Evolutionary conservation across 1,284 basidiomycete genomes (phyloP).

Genomic region (Cryptococcus sp.): DNA sequence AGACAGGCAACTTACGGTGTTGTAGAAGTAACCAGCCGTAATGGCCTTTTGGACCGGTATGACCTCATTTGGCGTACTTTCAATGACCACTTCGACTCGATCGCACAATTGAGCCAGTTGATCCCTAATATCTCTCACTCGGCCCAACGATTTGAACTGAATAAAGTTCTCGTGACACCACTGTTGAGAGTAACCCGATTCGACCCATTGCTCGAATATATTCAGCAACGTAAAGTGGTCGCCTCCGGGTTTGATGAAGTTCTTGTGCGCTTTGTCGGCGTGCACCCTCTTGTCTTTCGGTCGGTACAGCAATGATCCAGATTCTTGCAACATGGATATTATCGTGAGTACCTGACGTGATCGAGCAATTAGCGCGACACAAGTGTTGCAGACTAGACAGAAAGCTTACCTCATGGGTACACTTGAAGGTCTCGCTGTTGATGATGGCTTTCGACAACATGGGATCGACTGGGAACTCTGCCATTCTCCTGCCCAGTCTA

Average conservation of each 20-base stretch:
- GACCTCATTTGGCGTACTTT: slow-evolving; percentile 88
- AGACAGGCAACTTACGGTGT: slow-evolving; percentile 65
- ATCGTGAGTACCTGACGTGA: slow-evolving; percentile 78
- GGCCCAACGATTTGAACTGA: slow-evolving; percentile 91
- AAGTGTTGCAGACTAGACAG: neutral
- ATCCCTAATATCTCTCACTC: slow-evolving; percentile 92
- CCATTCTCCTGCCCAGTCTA: slow-evolving; percentile 94
- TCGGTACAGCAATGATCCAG: slow-evolving; percentile 89
- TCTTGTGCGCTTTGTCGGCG: slow-evolving; percentile 94
- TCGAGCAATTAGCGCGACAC: neutral
- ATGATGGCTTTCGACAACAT: slow-evolving; percentile 97
- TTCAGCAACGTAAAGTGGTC: slow-evolving; percentile 97
- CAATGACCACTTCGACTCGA: slow-evolving; percentile 89
- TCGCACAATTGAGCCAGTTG: slow-evolving; percentile 94
- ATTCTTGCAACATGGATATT: slow-evolving; percentile 96
- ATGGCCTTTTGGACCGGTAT: slow-evolving; percentile 92
- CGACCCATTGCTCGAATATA: slow-evolving; percentile 98
- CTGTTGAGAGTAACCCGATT: slow-evolving; percentile 91
- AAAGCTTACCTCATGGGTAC: slow-evolving; percentile 83
- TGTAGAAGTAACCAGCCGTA: slow-evolving; percentile 94
- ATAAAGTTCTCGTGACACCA: slow-evolving; percentile 95
- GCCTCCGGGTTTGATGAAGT: slow-evolving; percentile 92
- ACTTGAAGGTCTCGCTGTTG: slow-evolving; percentile 88
- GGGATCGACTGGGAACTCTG: slow-evolving; percentile 98
- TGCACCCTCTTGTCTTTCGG: slow-evolving; percentile 97